Base-by-base conservation (phyloP, 179 eudicot species). In the Silene coronaria region DNA sequence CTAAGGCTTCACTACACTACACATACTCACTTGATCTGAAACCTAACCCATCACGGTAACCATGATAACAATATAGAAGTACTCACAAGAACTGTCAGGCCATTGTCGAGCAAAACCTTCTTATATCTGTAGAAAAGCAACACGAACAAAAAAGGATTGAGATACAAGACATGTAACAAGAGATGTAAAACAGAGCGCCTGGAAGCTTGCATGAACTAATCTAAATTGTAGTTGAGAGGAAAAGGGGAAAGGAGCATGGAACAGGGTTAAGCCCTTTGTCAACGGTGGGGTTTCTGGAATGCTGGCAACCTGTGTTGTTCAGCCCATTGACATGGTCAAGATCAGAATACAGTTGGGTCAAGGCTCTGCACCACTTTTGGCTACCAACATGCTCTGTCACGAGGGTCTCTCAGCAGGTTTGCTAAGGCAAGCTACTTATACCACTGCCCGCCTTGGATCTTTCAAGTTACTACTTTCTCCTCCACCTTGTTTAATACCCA, bases 261-360 rank as follows among this genome's bases (percentile, higher is more conserved):
- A 84, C 9, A 82, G 87, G 5, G 80, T 88, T 4, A 93, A 91
- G 84, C 97, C 98, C 0, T 93, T 93, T 62, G 86, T 85, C 22
- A 93, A 93, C 83, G 98, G 98, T 64, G 98, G 98, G 68, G 87
- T 86, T 5, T 89, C 98, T 59, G 98, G 98, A 51, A 93, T 93
- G 98, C 92, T 91, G 21, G 94, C 98, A 30, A 93, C 95, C 65
- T 91, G 91, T 64, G 98, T 91, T 38, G 82, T 93, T 55, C 98
- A 93, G 75, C 98, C 98, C 81, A 81, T 93, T 58, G 98, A 93
- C 71, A 93, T 92, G 97, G 86, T 92, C 79, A 92, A 92, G 96
- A 94, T 92, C 67, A 17, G 98, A 70, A 86, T 93, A 59, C 98
- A 93, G 67, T 58, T 93, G 82, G 98, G 98, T n/a, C 97, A 93